These are phyloP conservation scores for Exsudoporus floridanus DNA, from an alignment of 1,284 basidiomycete species.

Conservation along the genomic window DNA sequence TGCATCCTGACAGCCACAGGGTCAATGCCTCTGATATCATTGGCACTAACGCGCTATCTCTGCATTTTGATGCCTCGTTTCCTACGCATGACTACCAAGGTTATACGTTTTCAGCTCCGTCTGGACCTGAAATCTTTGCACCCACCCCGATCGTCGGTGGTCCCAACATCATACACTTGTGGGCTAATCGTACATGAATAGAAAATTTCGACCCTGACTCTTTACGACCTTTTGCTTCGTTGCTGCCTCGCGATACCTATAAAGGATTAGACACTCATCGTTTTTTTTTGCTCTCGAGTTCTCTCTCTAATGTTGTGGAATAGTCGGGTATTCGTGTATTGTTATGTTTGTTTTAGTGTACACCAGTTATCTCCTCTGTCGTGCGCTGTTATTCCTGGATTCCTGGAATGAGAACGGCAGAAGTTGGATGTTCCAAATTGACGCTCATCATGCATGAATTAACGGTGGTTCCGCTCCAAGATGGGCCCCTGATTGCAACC, in stretches of 20 bases:
- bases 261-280: slow-evolving; percentile 19
- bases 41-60: slow-evolving; percentile 34
- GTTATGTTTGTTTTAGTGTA: slow-evolving; percentile 19
- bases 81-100: slow-evolving; percentile 26
- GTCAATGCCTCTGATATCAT: slow-evolving; percentile 21
- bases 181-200: slow-evolving; percentile 35
- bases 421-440: not conserved
- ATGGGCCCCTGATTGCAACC: slow-evolving; percentile 2
- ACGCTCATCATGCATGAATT: not conserved
- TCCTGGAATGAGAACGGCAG: not conserved
- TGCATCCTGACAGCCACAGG: slow-evolving; percentile 19
- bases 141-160: slow-evolving; percentile 36
- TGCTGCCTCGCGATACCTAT: not conserved
- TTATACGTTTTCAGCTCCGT: slow-evolving; percentile 19
- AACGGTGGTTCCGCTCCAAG: slow-evolving; percentile 1
- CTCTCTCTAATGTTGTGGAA: slow-evolving; percentile 5
- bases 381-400: not conserved
- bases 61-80: slow-evolving; percentile 38
- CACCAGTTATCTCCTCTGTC: slow-evolving; percentile 7
- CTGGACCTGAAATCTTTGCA: slow-evolving; percentile 35
- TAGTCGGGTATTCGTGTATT: slow-evolving; percentile 18
- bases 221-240: not conserved
- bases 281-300: slow-evolving; percentile 4
- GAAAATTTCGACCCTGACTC: not conserved
- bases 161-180: slow-evolving; percentile 34